phyloP scores from a whole-genome alignment of 108 stramenopile genomes.

The Nitzschia palea region DNA sequence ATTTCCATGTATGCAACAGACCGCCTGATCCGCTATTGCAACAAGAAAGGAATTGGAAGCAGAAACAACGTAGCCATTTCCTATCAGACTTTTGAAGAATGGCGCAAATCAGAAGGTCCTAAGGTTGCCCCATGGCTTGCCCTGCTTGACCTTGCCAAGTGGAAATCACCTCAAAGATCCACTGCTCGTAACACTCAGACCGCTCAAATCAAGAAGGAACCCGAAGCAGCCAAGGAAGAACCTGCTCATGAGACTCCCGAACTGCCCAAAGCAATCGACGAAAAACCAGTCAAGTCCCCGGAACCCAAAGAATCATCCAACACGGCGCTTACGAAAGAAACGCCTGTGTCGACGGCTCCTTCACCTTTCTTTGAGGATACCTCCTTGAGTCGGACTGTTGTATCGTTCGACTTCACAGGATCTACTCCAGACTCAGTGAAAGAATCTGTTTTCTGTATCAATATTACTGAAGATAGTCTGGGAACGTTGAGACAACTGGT shows the following conservation, averaged over 20 bases:
- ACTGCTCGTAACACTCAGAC: neutral
- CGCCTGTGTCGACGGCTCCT: neutral
- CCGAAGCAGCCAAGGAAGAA: neutral
- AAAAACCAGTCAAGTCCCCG: conserved; percentile 2
- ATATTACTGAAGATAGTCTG: conserved; percentile 83
- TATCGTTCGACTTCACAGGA: conserved; percentile 81
- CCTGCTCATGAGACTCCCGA: neutral
- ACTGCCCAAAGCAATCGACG: neutral
- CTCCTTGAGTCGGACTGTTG: conserved; percentile 54
- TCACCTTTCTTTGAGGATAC: conserved; percentile 39
- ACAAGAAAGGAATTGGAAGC: conserved; percentile 26
- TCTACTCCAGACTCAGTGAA: conserved; percentile 26
- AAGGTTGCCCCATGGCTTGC: conserved; percentile 85
- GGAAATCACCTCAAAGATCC: conserved; percentile 48
- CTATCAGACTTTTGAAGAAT: conserved; percentile 72
- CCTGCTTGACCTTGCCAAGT: conserved; percentile 74
- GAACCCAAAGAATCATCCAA: neutral
- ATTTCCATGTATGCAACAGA: conserved; percentile 72
- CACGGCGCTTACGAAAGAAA: conserved; percentile 15
- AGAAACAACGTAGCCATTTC: conserved; percentile 25
- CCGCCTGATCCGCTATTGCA: conserved; percentile 50
- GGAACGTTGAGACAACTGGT: conserved; percentile 64
- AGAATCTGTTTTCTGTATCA: conserved; percentile 56
- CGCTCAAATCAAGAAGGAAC: neutral
- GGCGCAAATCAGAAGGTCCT: conserved; percentile 81